A percentile compares a stretch with the other conserved stretches of the same genome.
Conservation (phyloP, 176 grass and related monocot genomes). For the Cymbopogon citratus region DNA sequence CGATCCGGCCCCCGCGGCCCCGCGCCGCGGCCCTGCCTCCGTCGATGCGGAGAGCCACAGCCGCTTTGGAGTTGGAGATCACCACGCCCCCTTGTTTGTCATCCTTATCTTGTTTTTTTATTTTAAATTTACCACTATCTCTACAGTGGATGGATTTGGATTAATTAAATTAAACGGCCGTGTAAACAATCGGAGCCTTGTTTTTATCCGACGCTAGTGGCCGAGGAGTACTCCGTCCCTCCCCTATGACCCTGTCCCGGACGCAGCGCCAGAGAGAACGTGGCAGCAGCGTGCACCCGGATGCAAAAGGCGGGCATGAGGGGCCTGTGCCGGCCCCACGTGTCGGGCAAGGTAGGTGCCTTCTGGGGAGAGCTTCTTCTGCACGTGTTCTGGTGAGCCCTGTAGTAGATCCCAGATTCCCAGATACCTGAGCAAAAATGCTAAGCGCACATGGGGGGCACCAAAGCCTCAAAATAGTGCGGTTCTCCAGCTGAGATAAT, state of each 20-base stretch:
- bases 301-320: not conserved
- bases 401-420: constrained; percentile 8
- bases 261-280: too few species aligned
- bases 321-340: not conserved
- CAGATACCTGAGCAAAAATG: not conserved
- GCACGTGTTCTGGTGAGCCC: constrained; percentile 27
- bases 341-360: constrained; percentile 34
- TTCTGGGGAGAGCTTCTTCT: constrained; percentile 44
- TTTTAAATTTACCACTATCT: not conserved
- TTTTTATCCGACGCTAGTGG: not conserved
- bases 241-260: not conserved
- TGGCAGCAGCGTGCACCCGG: not conserved
- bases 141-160: not conserved
- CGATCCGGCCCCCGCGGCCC: not conserved
- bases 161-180: not conserved
- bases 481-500: not conserved
- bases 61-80: constrained; percentile 17
- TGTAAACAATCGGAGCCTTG: not conserved
- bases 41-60: constrained; percentile 43
- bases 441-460: not conserved
- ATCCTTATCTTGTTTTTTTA: not conserved
- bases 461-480: not conserved
- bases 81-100: not conserved
- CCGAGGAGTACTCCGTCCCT: not conserved
- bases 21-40: constrained; percentile 15